Conservation (phyloP, 2,329 filamentous ascomycete genomes). For the Aureobasidium sp. region DNA sequence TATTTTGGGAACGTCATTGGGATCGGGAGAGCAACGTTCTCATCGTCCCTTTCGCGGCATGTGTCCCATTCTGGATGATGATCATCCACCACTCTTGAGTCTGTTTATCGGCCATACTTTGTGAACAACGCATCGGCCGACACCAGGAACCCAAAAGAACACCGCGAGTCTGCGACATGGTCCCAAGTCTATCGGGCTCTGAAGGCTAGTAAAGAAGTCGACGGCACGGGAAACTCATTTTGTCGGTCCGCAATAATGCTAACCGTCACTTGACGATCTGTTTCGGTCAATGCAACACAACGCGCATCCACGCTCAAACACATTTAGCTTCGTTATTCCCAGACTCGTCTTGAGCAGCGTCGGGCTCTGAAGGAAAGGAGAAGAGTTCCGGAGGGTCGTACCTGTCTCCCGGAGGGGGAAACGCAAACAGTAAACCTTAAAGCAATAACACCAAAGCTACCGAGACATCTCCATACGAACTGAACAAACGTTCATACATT, state of each 20-base stretch:
- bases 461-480: background rate
- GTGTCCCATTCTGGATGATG: background rate
- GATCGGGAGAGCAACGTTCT: background rate
- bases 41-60: background rate
- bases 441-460: background rate
- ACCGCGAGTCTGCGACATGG: background rate
- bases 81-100: background rate
- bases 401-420: background rate
- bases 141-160: background rate
- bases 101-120: background rate
- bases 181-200: background rate
- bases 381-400: background rate
- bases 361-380: background rate
- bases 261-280: background rate
- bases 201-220: background rate
- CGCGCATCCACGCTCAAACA: background rate
- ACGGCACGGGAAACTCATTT: background rate
- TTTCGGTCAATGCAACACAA: background rate
- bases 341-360: background rate
- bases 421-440: background rate
- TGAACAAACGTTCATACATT: background rate
- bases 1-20: background rate
- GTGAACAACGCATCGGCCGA: background rate
- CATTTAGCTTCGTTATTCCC: background rate
- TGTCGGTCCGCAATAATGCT: background rate